phyloP scores from a whole-genome alignment of 768 basidiomycete genomes.

The Mycena galericulata region DNA sequence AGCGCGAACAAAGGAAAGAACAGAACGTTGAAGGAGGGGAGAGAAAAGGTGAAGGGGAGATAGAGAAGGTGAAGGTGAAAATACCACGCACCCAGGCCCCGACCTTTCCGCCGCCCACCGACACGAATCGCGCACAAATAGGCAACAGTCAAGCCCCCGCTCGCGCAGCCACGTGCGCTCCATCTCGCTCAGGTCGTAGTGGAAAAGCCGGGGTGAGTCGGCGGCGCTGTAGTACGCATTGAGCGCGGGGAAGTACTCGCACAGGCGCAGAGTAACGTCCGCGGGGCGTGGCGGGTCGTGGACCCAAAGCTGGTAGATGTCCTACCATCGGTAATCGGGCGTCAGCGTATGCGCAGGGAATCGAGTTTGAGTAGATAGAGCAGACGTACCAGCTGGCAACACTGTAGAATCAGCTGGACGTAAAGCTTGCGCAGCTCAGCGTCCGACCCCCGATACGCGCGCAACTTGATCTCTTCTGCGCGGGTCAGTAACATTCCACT shows the following conservation, averaged over 20 bases:
- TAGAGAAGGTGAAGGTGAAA: background rate
- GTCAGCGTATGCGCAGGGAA: background rate
- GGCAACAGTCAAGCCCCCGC: conserved; percentile 17
- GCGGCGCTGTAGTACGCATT: background rate
- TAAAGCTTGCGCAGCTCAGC: conserved; percentile 5
- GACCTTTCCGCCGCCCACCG: conserved; percentile 6
- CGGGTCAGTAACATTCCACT: background rate
- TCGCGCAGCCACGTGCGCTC: conserved; percentile 3
- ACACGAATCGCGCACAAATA: conserved; percentile 14
- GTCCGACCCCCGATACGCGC: background rate
- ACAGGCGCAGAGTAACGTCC: conserved; percentile 21
- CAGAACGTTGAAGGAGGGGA: background rate
- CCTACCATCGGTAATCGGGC: background rate
- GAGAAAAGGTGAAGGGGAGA: background rate
- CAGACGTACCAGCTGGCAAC: conserved; percentile 18
- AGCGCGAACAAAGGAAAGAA: background rate
- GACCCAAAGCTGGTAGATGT: conserved; percentile 30
- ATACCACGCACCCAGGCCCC: background rate
- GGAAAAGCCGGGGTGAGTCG: conserved; percentile 25
- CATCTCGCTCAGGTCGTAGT: conserved; percentile 12
- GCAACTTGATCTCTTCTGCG: background rate
- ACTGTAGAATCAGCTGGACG: conserved; percentile 18
- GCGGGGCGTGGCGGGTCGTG: conserved; percentile 18
- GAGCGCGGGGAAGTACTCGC: conserved; percentile 32
- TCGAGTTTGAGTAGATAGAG: background rate